phyloP scores from a whole-genome alignment of 495 filamentous ascomycete genomes.

The Penicillium herquei region DNA sequence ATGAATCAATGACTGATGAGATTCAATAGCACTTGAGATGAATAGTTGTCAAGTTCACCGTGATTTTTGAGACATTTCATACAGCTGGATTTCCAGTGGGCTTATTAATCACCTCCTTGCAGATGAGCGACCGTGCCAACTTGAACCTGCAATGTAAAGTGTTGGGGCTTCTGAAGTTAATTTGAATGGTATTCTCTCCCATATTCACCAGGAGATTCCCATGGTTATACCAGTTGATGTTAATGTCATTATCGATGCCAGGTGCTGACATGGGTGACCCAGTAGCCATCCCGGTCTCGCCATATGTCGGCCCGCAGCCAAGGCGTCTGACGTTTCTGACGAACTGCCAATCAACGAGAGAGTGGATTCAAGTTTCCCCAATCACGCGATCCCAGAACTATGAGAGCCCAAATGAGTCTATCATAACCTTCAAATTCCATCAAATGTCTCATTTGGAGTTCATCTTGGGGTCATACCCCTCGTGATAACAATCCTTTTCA shows the following conservation, averaged over 20 bases:
- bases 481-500: neutral
- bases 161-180: neutral
- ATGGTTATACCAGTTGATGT: too few species aligned
- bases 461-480: neutral
- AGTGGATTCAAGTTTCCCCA: neutral
- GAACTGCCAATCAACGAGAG: neutral
- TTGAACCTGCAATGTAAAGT: neutral
- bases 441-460: neutral
- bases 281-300: neutral
- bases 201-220: too few species aligned
- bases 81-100: conserved; percentile 1
- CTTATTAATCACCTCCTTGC: conserved; percentile 28
- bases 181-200: neutral
- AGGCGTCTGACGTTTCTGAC: neutral
- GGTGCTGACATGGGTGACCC: neutral
- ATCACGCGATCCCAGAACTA: conserved; percentile 8
- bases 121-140: conserved; percentile 7
- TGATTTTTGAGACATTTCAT: conserved; percentile 19
- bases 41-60: conserved; percentile 10
- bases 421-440: neutral
- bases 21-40: neutral
- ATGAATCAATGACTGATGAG: neutral
- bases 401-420: conserved; percentile 15
- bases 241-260: neutral
- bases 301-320: neutral